These are phyloP conservation scores for Penicillium simplicissimum DNA, from an alignment of 495 filamentous ascomycete species.

Conservation along the genomic window DNA sequence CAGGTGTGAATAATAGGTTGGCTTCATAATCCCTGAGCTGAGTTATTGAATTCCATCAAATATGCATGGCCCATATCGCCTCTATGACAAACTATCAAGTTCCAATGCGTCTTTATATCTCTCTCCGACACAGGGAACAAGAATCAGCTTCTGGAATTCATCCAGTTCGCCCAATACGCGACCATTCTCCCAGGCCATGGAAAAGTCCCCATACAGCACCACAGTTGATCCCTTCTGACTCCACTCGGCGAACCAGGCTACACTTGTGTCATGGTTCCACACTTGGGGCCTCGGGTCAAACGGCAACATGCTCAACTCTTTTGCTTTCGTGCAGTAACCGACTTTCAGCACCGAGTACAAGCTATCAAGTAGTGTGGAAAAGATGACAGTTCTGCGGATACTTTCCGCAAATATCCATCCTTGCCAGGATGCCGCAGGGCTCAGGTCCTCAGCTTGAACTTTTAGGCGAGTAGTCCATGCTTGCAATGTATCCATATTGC, in stretches of 20 bases:
- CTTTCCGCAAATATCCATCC: slow-evolving; percentile 19
- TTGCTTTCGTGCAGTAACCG: slow-evolving; percentile 7
- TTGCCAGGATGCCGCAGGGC: slow-evolving; percentile 2
- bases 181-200: slow-evolving; percentile 13
- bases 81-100: not conserved
- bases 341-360: slow-evolving; percentile 9
- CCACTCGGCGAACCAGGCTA: slow-evolving; percentile 8
- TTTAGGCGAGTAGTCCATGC: slow-evolving; percentile 7
- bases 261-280: slow-evolving; percentile 4
- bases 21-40: not conserved
- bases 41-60: not conserved
- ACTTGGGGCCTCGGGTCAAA: slow-evolving; percentile 1
- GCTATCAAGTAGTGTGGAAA: slow-evolving; percentile 6
- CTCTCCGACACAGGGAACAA: slow-evolving; percentile 16
- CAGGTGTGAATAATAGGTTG: not conserved
- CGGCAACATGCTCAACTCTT: slow-evolving; percentile 12
- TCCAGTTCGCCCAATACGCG: slow-evolving; percentile 3
- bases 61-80: not conserved
- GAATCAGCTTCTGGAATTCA: slow-evolving; percentile 9
- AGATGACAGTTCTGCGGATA: slow-evolving; percentile 9
- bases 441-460: not conserved
- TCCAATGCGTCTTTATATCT: slow-evolving; percentile 8
- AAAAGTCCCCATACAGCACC: slow-evolving; percentile 16
- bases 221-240: not conserved
- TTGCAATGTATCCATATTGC: slow-evolving; percentile 4